Evolutionary conservation across 2,329 filamentous ascomycete species (phyloP).

Genomic region (Talaromyces islandicus): DNA sequence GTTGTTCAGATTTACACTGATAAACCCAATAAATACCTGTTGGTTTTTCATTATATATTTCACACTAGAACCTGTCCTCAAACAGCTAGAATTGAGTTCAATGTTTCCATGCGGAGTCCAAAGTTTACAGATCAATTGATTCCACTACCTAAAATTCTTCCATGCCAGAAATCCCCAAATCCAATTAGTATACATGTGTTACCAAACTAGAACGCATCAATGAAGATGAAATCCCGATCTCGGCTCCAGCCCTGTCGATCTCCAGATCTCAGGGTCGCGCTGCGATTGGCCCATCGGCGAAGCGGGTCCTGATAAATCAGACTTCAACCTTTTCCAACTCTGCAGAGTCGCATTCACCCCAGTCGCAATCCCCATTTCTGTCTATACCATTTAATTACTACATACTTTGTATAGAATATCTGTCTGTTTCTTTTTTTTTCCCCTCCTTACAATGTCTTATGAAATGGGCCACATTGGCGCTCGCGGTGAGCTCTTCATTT

Average conservation of each 20-base stretch:
- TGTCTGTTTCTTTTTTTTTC: neutral
- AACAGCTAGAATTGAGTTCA: neutral
- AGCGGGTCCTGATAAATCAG: neutral
- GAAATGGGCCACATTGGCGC: conserved; percentile 9
- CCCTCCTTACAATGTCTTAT: conserved; percentile 8
- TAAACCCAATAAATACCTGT: too few relatives aligned
- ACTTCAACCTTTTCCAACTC: neutral
- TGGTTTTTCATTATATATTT: neutral
- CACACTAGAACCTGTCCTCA: neutral
- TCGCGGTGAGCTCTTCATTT: conserved; percentile 1
- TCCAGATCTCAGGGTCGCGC: neutral
- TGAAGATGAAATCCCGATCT: neutral
- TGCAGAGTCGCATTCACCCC: too few relatives aligned
- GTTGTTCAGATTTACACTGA: neutral
- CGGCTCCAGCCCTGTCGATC: neutral
- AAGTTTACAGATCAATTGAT: neutral
- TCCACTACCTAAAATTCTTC: neutral
- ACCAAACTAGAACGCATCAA: neutral
- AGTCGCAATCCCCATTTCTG: neutral
- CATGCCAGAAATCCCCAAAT: neutral
- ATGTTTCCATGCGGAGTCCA: neutral
- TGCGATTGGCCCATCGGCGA: neutral
- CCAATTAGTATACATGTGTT: neutral
- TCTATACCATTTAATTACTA: neutral
- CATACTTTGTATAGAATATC: neutral